A percentile compares a stretch with the other conserved stretches of the same genome.
Conservation (phyloP, 495 filamentous ascomycete species). For the Penicillium canescens region DNA sequence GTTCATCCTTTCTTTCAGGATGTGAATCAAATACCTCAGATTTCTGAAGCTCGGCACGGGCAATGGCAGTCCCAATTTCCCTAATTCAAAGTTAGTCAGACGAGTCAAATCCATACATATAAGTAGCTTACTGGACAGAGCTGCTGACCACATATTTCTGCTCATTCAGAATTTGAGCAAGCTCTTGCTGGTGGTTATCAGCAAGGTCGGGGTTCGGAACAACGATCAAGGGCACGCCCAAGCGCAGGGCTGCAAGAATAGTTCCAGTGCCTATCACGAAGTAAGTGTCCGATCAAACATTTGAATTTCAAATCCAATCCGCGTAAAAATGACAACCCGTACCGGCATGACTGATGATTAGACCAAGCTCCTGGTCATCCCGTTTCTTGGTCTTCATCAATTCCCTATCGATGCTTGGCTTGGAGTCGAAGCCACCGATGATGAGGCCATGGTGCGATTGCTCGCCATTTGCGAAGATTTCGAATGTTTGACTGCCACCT, state of each 20-base stretch:
- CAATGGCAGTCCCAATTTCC: constrained; percentile 44
- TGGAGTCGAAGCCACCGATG: constrained; percentile 67
- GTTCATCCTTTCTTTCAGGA: background rate
- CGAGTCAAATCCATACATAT: background rate
- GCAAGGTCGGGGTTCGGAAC: constrained; percentile 83
- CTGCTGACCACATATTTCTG: constrained; percentile 72
- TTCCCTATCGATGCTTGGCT: constrained; percentile 54
- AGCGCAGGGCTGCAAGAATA: constrained; percentile 77
- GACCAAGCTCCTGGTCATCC: constrained; percentile 41
- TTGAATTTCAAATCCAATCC: background rate
- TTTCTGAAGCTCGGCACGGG: constrained; percentile 11
- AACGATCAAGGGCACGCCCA: constrained; percentile 69
- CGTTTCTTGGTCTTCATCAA: constrained; percentile 52
- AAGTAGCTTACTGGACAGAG: constrained; percentile 54
- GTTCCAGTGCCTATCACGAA: constrained; percentile 71
- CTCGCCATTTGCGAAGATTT: constrained; percentile 28
- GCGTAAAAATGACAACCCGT: constrained; percentile 12
- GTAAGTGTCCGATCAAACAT: background rate
- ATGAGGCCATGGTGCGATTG: constrained; percentile 39
- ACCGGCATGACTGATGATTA: constrained; percentile 93
- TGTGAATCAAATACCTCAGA: background rate
- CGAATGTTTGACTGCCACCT: constrained; percentile 48
- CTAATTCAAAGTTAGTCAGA: constrained; percentile 27
- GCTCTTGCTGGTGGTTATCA: constrained; percentile 89
- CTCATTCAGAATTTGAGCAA: constrained; percentile 69